phyloP scores from a whole-genome alignment of 179 eudicot species.

The Spinacia oleracea region DNA sequence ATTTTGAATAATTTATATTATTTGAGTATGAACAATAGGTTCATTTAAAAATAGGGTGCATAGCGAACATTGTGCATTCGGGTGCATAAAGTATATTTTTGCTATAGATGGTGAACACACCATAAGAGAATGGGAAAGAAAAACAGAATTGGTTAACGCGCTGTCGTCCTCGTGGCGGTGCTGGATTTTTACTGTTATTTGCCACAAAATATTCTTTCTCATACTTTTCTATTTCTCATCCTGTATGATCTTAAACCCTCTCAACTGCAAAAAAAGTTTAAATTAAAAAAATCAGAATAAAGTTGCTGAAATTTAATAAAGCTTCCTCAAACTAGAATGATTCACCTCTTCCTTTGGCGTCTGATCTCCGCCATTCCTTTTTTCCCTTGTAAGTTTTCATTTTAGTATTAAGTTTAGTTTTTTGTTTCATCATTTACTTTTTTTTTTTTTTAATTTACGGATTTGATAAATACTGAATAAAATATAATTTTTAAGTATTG shows the following conservation, averaged over 20 bases:
- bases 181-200: constrained; percentile 7
- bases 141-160: background rate
- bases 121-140: background rate
- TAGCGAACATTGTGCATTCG: no score
- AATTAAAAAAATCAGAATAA: no score
- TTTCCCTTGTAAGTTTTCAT: background rate
- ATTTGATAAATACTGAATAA: no score
- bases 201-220: background rate
- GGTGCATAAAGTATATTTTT: no score
- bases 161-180: constrained; percentile 19
- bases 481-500: no score
- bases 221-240: background rate
- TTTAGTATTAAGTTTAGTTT: background rate
- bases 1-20: no score
- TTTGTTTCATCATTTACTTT: background rate
- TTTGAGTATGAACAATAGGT: no score
- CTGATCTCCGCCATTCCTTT: background rate
- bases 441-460: background rate
- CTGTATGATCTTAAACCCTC: constrained; percentile 17
- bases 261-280: background rate
- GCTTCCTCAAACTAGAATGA: background rate
- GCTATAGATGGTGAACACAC: no score
- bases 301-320: background rate
- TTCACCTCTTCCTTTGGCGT: background rate
- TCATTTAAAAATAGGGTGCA: no score